Base-by-base conservation (phyloP, 306 rosid species). In the Vigna angularis region DNA sequence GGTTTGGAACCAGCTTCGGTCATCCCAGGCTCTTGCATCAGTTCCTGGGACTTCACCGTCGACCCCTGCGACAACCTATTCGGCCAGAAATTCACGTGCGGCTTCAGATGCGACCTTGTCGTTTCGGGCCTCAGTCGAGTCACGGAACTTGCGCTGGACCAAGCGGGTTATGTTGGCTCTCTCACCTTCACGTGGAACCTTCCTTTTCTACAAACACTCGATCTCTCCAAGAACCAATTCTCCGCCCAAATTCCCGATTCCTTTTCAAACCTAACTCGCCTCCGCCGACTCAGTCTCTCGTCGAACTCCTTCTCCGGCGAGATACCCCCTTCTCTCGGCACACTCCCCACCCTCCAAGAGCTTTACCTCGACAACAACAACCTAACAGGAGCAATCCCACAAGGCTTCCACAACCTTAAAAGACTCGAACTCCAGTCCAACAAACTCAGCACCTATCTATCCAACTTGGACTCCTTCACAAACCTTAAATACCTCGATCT, bases 1-100 rank as follows among this genome's bases (percentile, higher is more conserved):
- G 74, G 72, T 9, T 6, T 95, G 14, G 82, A 88, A 36, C 73
- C 82, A 2, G 44, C 9, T 79, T 89, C 97, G 3, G 77, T 91
- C 38, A 55, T 38, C 4, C 83, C 91, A 3, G 97, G 93, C 4
- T 89, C 98, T 0, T 93, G 98, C 72, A 18, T 91, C 0, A 81
- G 80, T 50, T 83, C 95, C 0, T 93, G 97, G 98, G 95, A 93
- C 89, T 93, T 91, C 90, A 67, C 59, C 5, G 5, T 76, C 42
- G 95, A 93, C 80, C 98, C 98, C 0, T 95, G 98, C 82, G 98
- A 92, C 80, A 83, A 44, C 74, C 93, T 92, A 73, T 92, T 89
- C 67, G 34, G 89, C 70, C 78, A 89, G 20, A 84, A 66, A 11
- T 95, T 92, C 85, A 93, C 92, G 15, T 93, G 98, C 70, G 98